Percentiles rank a stretch among this genome's conserved stretches.
Conservation (phyloP, 805 yeast genomes). For the Kluyveromyces lactis region DNA sequence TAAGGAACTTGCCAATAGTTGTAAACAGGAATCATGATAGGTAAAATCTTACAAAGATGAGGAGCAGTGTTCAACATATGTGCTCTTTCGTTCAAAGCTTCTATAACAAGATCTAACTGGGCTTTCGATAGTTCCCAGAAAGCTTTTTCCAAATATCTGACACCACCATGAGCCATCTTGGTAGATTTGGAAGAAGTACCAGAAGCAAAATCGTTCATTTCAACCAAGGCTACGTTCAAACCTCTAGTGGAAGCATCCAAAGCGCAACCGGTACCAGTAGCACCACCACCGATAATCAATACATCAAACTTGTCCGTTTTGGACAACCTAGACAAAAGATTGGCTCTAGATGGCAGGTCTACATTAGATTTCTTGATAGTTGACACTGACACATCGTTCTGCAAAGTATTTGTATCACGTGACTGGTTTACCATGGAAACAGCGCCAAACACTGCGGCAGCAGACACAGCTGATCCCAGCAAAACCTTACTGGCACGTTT, state of each 20-base stretch:
- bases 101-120: slow-evolving; percentile 81
- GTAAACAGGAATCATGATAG: slow-evolving; percentile 94
- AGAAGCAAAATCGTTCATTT: slow-evolving; percentile 81
- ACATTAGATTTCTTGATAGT: slow-evolving; percentile 13
- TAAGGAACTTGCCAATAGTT: slow-evolving; percentile 94
- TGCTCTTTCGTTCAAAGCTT: slow-evolving; percentile 80
- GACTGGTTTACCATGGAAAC: slow-evolving; percentile 3
- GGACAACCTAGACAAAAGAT: slow-evolving; percentile 40
- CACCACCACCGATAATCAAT: slow-evolving; percentile 93
- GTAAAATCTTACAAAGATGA: slow-evolving; percentile 75
- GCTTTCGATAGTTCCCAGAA: slow-evolving; percentile 85
- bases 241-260: slow-evolving; percentile 89
- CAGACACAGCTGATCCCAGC: neutral
- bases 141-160: slow-evolving; percentile 89
- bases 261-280: slow-evolving; percentile 90
- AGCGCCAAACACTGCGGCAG: slow-evolving; percentile 8
- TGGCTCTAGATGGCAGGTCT: slow-evolving; percentile 41
- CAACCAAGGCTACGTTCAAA: slow-evolving; percentile 77
- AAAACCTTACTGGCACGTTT: slow-evolving; percentile 1
- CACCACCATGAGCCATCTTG: slow-evolving; percentile 97
- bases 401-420: slow-evolving; percentile 4
- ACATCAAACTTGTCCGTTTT: slow-evolving; percentile 57
- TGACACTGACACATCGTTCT: slow-evolving; percentile 10
- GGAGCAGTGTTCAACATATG: slow-evolving; percentile 88
- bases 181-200: slow-evolving; percentile 94